A percentile compares a stretch with the other conserved stretches of the same genome.
These are phyloP conservation scores for Raffaelea arxii DNA, from an alignment of 2,329 filamentous ascomycete genomes.

Conservation along the genomic window DNA sequence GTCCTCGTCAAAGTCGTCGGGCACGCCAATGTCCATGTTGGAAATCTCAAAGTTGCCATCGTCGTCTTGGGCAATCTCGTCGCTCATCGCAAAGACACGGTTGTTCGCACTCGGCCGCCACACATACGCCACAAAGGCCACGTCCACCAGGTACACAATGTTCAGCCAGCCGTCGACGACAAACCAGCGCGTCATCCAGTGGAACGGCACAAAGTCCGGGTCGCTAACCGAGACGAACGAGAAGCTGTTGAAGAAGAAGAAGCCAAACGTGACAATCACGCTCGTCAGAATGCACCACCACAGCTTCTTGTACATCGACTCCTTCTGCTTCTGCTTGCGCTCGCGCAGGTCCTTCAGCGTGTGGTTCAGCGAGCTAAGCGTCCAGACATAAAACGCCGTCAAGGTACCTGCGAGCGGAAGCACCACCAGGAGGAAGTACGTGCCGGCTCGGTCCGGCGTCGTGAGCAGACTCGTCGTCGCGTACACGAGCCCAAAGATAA, in stretches of 20 bases:
- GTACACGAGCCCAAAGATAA: constrained; percentile 90
- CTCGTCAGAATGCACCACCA: constrained; percentile 96
- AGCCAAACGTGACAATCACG: constrained; percentile 91
- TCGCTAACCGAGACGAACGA: constrained; percentile 79
- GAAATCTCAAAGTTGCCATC: constrained; percentile 92
- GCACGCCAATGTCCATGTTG: constrained; percentile 80
- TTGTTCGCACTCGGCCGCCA: constrained; percentile 98
- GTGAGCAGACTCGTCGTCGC: constrained; percentile 81
- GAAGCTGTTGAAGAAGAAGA: constrained; percentile 98
- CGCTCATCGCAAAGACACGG: constrained; percentile 94
- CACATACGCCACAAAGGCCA: constrained; percentile 86
- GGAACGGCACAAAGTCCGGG: constrained; percentile 85
- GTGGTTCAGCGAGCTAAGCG: constrained; percentile 83
- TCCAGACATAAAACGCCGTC: constrained; percentile 98
- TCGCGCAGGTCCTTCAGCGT: constrained; percentile 96
- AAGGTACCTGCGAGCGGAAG: constrained; percentile 84
- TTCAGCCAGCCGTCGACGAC: constrained; percentile 96
- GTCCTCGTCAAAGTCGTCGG: constrained; percentile 52
- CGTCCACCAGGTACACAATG: constrained; percentile 88
- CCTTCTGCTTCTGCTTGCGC: constrained; percentile 88
- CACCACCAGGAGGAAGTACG: constrained; percentile 85
- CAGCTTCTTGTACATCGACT: constrained; percentile 92
- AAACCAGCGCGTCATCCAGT: constrained; percentile 98
- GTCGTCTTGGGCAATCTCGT: constrained; percentile 97
- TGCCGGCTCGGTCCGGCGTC: constrained; percentile 61